Evolutionary conservation across 2,329 filamentous ascomycete species (phyloP).

Genomic region (Mycosphaerella sp.): DNA sequence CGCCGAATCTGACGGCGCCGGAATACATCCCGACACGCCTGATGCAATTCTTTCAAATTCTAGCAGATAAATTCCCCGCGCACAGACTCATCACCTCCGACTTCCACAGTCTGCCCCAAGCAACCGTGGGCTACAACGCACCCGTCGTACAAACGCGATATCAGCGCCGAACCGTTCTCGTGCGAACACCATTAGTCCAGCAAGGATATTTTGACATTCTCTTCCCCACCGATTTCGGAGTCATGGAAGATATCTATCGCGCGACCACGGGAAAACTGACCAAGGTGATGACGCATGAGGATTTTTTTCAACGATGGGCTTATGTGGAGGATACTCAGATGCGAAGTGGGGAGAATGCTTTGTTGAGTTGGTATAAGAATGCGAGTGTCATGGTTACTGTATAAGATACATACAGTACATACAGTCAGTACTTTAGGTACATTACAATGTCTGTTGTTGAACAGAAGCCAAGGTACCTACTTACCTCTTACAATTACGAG

Average conservation of each 20-base stretch:
- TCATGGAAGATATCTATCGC: conserved; percentile 86
- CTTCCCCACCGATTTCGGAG: conserved; percentile 90
- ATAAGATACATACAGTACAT: conserved; percentile 35
- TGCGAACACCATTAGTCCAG: conserved; percentile 86
- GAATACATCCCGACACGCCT: conserved; percentile 93
- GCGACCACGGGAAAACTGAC: conserved; percentile 90
- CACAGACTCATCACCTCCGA: conserved; percentile 86
- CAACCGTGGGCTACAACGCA: conserved; percentile 76
- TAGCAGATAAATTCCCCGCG: conserved; percentile 80
- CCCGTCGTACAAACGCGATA: conserved; percentile 96
- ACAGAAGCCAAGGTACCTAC: not conserved
- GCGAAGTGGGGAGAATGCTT: conserved; percentile 82
- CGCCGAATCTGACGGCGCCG: conserved; percentile 68
- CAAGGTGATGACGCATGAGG: conserved; percentile 75
- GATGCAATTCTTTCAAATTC: conserved; percentile 93
- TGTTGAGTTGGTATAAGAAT: conserved; percentile 92
- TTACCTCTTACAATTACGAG: too few relatives aligned
- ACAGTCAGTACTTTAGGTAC: not conserved
- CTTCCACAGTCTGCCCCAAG: conserved; percentile 78
- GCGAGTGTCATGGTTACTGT: conserved; percentile 86
- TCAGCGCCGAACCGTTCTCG: conserved; percentile 76
- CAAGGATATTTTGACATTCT: conserved; percentile 99
- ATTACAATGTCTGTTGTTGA: not conserved
- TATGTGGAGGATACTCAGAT: conserved; percentile 86
- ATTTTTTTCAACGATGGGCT: conserved; percentile 86